phyloP scores from a whole-genome alignment of 2,329 filamentous ascomycete genomes.

The Aspergillus proliferans region DNA sequence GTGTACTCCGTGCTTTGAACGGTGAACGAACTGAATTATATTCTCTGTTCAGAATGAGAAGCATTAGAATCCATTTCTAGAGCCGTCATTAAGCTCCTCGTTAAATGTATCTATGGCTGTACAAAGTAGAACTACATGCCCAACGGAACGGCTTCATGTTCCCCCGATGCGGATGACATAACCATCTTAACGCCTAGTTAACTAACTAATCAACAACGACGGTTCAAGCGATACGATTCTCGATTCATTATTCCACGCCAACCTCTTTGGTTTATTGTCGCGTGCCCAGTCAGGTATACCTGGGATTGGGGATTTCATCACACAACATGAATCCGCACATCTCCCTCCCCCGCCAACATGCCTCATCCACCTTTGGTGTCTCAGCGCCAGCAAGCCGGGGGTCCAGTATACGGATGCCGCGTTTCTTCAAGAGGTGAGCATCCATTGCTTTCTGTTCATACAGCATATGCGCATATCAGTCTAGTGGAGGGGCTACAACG shows the following conservation, averaged over 20 bases:
- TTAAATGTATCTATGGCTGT: no score
- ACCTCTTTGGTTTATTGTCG: neutral
- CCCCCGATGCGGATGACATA: slow-evolving; percentile 1
- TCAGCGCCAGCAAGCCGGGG: slow-evolving; percentile 45
- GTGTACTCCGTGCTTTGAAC: no score
- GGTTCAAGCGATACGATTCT: neutral
- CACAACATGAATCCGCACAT: slow-evolving; percentile 54
- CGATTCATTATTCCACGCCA: neutral
- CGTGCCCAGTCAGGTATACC: neutral
- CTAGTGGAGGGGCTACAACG: no score
- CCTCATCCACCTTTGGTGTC: slow-evolving; percentile 48
- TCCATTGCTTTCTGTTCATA: neutral
- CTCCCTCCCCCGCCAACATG: slow-evolving; percentile 53
- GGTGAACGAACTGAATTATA: no score
- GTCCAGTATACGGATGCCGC: slow-evolving; percentile 54
- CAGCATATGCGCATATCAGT: neutral
- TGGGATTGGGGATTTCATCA: slow-evolving; percentile 1
- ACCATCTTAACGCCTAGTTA: neutral
- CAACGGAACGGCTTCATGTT: neutral
- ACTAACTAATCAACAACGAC: neutral
- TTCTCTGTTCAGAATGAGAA: no score
- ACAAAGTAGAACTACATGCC: no score
- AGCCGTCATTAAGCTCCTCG: no score
- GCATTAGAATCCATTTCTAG: no score
- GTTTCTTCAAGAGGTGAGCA: slow-evolving; percentile 57